These are phyloP conservation scores for Daldinia caldariorum DNA, from an alignment of 495 filamentous ascomycete genomes.

Conservation along the genomic window DNA sequence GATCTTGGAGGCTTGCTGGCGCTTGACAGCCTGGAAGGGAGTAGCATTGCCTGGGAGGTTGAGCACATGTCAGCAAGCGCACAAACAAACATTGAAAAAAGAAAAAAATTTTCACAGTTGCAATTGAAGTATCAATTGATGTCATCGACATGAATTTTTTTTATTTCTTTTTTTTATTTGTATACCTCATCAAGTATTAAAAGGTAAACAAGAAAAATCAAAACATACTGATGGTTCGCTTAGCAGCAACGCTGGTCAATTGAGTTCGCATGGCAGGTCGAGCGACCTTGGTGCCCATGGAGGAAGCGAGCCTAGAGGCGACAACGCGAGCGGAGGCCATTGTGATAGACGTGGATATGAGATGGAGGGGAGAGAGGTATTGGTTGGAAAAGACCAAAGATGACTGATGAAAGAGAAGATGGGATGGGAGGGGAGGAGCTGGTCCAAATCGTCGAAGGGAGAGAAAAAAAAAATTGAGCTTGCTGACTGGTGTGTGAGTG, in stretches of 20 bases:
- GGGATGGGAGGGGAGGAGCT: slow-evolving; percentile 31
- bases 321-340: slow-evolving; percentile 80
- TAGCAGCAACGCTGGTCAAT: slow-evolving; percentile 66
- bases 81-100: slow-evolving; percentile 12
- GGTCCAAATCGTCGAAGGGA: slow-evolving; percentile 47
- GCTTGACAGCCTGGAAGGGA: slow-evolving; percentile 71
- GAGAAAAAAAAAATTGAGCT: slow-evolving; percentile 50
- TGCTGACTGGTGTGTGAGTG: slow-evolving; percentile 50
- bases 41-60: slow-evolving; percentile 54
- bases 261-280: slow-evolving; percentile 72
- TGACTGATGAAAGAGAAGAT: slow-evolving; percentile 48
- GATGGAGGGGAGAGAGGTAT: slow-evolving; percentile 53
- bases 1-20: slow-evolving; percentile 71
- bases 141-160: slow-evolving; percentile 15
- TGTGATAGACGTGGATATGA: slow-evolving; percentile 63
- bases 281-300: slow-evolving; percentile 79
- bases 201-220: slow-evolving; percentile 24
- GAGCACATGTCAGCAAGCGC: slow-evolving; percentile 43
- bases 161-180: no score
- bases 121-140: slow-evolving; percentile 20
- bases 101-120: slow-evolving; percentile 22
- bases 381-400: slow-evolving; percentile 48
- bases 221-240: slow-evolving; percentile 72
- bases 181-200: slow-evolving; percentile 8
- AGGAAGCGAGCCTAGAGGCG: slow-evolving; percentile 70